Percentiles rank a stretch among this genome's conserved stretches.
These are phyloP conservation scores for Nannochloropsis salina DNA, from an alignment of 108 stramenopile genomes.

Conservation along the genomic window DNA sequence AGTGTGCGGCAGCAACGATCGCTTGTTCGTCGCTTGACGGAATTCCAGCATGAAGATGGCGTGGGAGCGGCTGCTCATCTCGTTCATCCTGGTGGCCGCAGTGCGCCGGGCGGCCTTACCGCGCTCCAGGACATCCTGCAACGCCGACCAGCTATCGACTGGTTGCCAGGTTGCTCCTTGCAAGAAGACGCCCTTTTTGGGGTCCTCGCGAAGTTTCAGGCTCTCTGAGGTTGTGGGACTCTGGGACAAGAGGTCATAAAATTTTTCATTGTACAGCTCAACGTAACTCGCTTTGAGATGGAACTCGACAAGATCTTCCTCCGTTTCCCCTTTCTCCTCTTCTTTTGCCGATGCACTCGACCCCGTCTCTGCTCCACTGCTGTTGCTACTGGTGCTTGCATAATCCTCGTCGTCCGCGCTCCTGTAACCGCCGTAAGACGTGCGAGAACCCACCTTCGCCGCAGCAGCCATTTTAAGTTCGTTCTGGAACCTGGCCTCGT, in stretches of 20 bases:
- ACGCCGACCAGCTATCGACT: conserved; percentile 14
- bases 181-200: conserved; percentile 28
- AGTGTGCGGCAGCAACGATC: conserved; percentile 22
- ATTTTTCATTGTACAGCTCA: conserved; percentile 15
- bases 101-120: conserved; percentile 23
- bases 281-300: not conserved
- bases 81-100: conserved; percentile 67
- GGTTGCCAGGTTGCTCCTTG: not conserved
- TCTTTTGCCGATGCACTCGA: not conserved
- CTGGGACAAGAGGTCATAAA: conserved; percentile 12
- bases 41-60: conserved; percentile 79
- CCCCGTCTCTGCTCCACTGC: not conserved
- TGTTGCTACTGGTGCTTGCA: not conserved
- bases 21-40: not conserved
- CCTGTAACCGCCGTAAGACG: conserved; percentile 9
- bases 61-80: conserved; percentile 70
- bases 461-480: not conserved
- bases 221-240: conserved; percentile 10
- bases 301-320: not conserved
- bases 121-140: conserved; percentile 23
- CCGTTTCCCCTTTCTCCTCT: not conserved
- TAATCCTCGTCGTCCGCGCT: not conserved
- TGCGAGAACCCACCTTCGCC: not conserved
- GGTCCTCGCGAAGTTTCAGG: conserved; percentile 39
- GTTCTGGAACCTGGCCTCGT: conserved; percentile 2